Conservation (phyloP, 2,329 filamentous ascomycete species). For the Cladosporium sp. region DNA sequence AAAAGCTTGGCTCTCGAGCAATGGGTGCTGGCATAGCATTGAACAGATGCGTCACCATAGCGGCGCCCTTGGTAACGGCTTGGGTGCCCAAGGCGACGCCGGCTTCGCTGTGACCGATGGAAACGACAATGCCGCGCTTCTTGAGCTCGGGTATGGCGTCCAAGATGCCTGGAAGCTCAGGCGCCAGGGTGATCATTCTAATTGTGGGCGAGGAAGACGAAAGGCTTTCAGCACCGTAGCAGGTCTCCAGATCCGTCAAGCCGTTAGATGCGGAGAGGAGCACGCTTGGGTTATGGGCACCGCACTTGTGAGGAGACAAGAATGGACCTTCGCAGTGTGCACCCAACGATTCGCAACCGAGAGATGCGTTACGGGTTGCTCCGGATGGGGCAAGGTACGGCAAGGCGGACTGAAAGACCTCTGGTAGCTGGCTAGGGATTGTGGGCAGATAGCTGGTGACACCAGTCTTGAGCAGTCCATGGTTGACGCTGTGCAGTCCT, state of each 20-base stretch:
- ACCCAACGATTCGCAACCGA: conserved; percentile 83
- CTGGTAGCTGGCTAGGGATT: conserved; percentile 74
- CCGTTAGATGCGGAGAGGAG: conserved; percentile 59
- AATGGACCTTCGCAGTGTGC: conserved; percentile 93
- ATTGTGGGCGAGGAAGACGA: conserved; percentile 51
- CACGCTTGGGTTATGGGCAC: conserved; percentile 76
- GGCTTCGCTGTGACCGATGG: conserved; percentile 83
- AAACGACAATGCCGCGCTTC: conserved; percentile 68
- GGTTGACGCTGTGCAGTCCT: conserved; percentile 70
- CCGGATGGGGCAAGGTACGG: conserved; percentile 76
- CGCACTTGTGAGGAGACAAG: conserved; percentile 77
- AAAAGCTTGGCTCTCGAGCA: conserved; percentile 87
- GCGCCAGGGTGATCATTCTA: conserved; percentile 82
- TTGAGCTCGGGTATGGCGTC: conserved; percentile 66
- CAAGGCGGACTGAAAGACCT: conserved; percentile 78
- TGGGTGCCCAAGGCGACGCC: conserved; percentile 77
- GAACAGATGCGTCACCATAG: conserved; percentile 91
- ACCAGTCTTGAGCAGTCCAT: conserved; percentile 70
- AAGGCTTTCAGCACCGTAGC: conserved; percentile 74
- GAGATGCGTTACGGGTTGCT: conserved; percentile 55
- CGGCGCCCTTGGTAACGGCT: conserved; percentile 72
- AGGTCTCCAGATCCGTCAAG: conserved; percentile 65
- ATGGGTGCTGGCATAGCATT: conserved; percentile 91
- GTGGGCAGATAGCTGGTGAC: conserved; percentile 89
- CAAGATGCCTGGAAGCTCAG: conserved; percentile 67